phyloP scores from a whole-genome alignment of 2,329 filamentous ascomycete genomes.

The Amauroascus verrucosus region DNA sequence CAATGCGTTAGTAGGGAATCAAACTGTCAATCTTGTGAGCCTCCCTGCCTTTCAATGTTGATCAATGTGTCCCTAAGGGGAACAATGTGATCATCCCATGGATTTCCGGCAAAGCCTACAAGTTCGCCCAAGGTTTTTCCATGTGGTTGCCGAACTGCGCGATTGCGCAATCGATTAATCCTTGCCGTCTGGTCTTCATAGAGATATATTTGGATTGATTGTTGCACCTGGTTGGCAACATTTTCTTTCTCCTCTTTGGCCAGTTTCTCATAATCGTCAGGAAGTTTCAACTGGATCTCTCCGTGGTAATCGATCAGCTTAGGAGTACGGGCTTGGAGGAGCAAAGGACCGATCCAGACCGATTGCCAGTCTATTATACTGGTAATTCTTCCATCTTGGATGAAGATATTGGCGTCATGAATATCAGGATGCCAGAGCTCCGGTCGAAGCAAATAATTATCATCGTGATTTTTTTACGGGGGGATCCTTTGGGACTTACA shows the following conservation, averaged over 20 bases:
- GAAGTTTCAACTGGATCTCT: conserved; percentile 20
- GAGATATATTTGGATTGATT: not conserved
- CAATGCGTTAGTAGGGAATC: too few species aligned
- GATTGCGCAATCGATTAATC: not conserved
- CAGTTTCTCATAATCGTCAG: conserved; percentile 19
- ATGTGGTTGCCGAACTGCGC: not conserved
- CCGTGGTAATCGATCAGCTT: conserved; percentile 19
- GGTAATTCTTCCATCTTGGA: conserved; percentile 25
- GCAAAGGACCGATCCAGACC: not conserved
- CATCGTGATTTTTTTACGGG: too few species aligned
- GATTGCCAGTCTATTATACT: conserved; percentile 26
- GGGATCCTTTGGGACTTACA: conserved; percentile 28
- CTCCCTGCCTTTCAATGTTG: conserved; percentile 4
- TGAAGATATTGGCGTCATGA: conserved; percentile 33
- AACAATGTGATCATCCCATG: conserved; percentile 24
- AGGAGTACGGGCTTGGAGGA: conserved; percentile 2
- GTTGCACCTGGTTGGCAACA: conserved; percentile 1
- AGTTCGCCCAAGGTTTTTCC: conserved; percentile 18
- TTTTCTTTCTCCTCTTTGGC: conserved; percentile 1
- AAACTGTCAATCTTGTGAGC: too few species aligned
- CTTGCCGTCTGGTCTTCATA: conserved; percentile 8
- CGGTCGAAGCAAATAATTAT: conserved; percentile 19
- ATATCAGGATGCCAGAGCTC: conserved; percentile 35
- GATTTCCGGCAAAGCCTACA: conserved; percentile 21
- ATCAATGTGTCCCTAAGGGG: conserved; percentile 3